These are phyloP conservation scores for Lonicera japonica DNA, from an alignment of 129 eudicot genomes.

Conservation along the genomic window DNA sequence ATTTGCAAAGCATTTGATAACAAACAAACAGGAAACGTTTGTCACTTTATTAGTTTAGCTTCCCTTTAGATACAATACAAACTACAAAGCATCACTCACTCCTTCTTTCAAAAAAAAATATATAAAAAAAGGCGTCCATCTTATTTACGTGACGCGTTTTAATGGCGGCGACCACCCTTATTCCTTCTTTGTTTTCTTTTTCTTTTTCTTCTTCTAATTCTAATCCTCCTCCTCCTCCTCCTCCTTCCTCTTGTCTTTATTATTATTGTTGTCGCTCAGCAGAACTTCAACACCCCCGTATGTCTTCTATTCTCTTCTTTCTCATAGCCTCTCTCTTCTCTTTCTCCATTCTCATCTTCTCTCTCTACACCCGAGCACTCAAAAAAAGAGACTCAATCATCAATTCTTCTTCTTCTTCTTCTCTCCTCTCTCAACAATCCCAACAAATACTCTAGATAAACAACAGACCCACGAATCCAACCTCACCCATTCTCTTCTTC, in stretches of 20 bases:
- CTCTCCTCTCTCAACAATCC: not conserved
- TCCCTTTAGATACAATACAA: too few species aligned
- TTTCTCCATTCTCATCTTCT: constrained; percentile 28
- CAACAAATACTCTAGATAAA: not conserved
- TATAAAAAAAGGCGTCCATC: not conserved
- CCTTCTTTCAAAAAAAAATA: too few species aligned
- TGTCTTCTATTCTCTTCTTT: constrained; percentile 9
- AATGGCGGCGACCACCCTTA: constrained; percentile 31
- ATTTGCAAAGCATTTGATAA: too few species aligned
- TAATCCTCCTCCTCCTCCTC: not conserved
- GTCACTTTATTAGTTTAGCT: too few species aligned
- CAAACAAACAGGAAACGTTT: too few species aligned
- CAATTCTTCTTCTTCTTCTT: not conserved
- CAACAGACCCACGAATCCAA: constrained; percentile 19
- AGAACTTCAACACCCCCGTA: constrained; percentile 2
- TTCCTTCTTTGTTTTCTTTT: not conserved
- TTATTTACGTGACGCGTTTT: constrained; percentile 10
- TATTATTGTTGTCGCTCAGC: not conserved
- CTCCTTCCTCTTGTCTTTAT: not conserved
- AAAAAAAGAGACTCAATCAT: constrained; percentile 3
- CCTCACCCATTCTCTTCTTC: constrained; percentile 34
- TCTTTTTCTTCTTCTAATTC: not conserved
- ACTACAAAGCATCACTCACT: too few species aligned
- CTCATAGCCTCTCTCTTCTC: constrained; percentile 26
- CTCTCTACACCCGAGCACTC: constrained; percentile 28